phyloP scores from a whole-genome alignment of 192 early-diverging fungal species.

The Entophlyctis helioformis region DNA sequence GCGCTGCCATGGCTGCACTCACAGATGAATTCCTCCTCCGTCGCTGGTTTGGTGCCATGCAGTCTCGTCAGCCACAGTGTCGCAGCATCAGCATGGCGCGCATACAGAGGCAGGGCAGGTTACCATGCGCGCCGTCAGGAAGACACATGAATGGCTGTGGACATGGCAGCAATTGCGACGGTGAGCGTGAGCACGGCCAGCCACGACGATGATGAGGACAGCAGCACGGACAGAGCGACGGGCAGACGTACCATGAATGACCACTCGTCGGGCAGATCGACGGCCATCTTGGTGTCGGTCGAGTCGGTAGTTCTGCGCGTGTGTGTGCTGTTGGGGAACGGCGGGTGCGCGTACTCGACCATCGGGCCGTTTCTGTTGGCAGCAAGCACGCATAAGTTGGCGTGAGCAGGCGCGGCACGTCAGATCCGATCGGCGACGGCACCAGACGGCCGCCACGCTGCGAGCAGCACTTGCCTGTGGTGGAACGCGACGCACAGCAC shows the following conservation, averaged over 20 bases:
- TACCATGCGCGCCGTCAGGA: conserved; percentile 70
- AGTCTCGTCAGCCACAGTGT: neutral
- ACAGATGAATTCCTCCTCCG: conserved; percentile 68
- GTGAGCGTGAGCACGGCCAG: neutral
- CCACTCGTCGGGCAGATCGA: conserved; percentile 69
- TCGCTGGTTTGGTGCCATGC: conserved; percentile 14
- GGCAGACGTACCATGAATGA: conserved; percentile 40
- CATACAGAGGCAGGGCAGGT: conserved; percentile 1
- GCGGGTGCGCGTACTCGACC: conserved; percentile 37
- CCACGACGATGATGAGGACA: no score
- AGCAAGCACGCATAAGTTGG: no score
- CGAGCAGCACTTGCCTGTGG: conserved; percentile 18
- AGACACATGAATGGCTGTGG: conserved; percentile 60
- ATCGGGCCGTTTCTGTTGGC: conserved; percentile 30
- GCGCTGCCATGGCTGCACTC: neutral
- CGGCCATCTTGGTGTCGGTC: conserved; percentile 6
- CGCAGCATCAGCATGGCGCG: no score
- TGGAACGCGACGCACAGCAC: conserved; percentile 39
- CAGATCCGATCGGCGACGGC: no score
- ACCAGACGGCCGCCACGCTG: neutral
- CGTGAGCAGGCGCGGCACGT: no score
- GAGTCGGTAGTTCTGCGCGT: neutral
- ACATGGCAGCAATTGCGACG: neutral
- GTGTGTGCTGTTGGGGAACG: conserved; percentile 19
- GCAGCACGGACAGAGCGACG: no score